Percentiles rank a stretch among this genome's conserved stretches.
Evolutionary conservation across 2,329 filamentous ascomycete species (phyloP).

Genomic region (Hypomyces rosellus): DNA sequence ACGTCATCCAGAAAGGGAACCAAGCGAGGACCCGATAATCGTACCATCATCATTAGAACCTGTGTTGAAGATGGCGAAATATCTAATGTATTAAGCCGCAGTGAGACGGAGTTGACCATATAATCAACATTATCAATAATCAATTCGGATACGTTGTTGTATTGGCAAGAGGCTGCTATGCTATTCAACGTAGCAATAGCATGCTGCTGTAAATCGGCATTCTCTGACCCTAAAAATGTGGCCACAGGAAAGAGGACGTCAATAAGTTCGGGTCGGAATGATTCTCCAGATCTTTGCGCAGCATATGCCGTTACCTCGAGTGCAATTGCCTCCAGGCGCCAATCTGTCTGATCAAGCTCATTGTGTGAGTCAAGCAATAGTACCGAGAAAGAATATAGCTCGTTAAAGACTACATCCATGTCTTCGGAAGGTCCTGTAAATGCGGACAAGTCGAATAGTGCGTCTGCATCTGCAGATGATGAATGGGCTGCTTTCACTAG

Average conservation of each 20-base stretch:
- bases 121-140: conserved; percentile 93
- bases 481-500: conserved; percentile 55
- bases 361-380: conserved; percentile 51
- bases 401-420: conserved; percentile 46
- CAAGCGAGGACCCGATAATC: conserved; percentile 71
- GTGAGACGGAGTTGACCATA: conserved; percentile 83
- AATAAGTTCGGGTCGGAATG: conserved; percentile 79
- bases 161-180: conserved; percentile 69
- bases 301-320: conserved; percentile 75
- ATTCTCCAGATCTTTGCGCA: conserved; percentile 56
- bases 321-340: conserved; percentile 70
- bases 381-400: conserved; percentile 65
- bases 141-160: conserved; percentile 66
- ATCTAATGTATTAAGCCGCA: conserved; percentile 87
- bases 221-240: conserved; percentile 72
- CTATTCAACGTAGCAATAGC: conserved; percentile 78
- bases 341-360: conserved; percentile 50
- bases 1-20: conserved; percentile 90
- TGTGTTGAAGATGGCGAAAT: conserved; percentile 86
- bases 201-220: conserved; percentile 64
- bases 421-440: conserved; percentile 31
- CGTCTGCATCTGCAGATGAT: conserved; percentile 51
- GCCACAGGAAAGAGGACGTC: conserved; percentile 89
- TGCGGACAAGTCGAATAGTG: conserved; percentile 55
- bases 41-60: conserved; percentile 91